phyloP scores from a whole-genome alignment of 106 monocot species.

The Dendrobium officinale region DNA sequence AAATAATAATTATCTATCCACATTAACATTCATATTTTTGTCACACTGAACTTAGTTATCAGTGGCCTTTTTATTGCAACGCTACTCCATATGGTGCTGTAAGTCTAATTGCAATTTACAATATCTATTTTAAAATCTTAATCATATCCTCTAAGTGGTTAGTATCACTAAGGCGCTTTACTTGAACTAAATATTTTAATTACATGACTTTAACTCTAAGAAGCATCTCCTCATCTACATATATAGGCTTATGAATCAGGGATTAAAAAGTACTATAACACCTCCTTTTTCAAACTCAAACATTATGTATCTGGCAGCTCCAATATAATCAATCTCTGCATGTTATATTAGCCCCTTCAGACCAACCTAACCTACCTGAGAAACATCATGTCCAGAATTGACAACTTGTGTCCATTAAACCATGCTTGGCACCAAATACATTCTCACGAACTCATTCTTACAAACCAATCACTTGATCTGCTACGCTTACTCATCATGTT shows the following conservation, averaged over 20 bases:
- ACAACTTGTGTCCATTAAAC: too few species aligned
- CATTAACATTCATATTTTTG: neutral
- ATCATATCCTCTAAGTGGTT: neutral
- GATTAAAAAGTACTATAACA: too few species aligned
- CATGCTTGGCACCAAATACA: too few species aligned
- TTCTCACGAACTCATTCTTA: neutral
- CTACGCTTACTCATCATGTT: neutral
- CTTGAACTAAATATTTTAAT: neutral
- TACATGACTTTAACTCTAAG: neutral
- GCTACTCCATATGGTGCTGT: neutral
- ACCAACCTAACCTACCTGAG: too few species aligned
- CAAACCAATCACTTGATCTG: neutral
- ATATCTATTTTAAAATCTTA: neutral
- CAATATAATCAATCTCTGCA: too few species aligned
- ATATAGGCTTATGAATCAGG: too few species aligned
- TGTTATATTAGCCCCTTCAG: too few species aligned
- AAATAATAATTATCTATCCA: neutral
- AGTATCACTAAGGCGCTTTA: neutral
- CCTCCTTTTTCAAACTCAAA: too few species aligned
- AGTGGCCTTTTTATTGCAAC: neutral
- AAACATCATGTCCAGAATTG: too few species aligned
- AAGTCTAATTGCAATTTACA: neutral
- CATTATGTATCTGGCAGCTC: neutral
- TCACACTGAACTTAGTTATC: neutral
- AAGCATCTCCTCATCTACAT: neutral